phyloP scores from a whole-genome alignment of 805 yeast genomes.

The Kazachstania kunashirensis region DNA sequence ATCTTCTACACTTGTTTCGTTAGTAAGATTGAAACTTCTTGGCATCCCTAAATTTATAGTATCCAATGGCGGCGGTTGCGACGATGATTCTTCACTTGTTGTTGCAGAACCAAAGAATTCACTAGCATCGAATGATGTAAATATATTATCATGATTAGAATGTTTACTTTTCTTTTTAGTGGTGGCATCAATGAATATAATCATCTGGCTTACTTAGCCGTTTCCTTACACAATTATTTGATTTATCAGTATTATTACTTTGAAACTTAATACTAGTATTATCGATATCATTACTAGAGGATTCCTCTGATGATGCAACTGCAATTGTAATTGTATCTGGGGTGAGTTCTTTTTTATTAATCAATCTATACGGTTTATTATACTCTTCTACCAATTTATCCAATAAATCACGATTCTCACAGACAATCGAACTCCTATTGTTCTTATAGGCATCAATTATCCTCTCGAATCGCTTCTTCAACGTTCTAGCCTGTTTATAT shows the following conservation, averaged over 20 bases:
- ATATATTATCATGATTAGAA: no score
- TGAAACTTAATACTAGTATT: no score
- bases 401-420: constrained; percentile 2
- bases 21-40: not conserved
- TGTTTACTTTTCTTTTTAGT: not conserved
- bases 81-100: not conserved
- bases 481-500: constrained; percentile 25
- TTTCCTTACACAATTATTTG: no score
- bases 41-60: constrained; percentile 13
- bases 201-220: no score
- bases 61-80: constrained; percentile 14
- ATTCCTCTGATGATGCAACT: no score
- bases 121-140: not conserved
- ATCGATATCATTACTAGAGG: no score
- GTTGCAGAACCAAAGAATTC: not conserved
- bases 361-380: constrained; percentile 7
- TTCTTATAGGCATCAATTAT: constrained; percentile 11
- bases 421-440: constrained; percentile 4
- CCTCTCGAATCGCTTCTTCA: constrained; percentile 23
- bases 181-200: no score
- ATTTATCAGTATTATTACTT: no score
- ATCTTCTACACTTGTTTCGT: no score
- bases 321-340: no score
- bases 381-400: constrained; percentile 4
- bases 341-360: no score